A percentile compares a stretch with the other conserved stretches of the same genome.
Evolutionary conservation across 2,329 filamentous ascomycete genomes (phyloP).

Genomic region (Anthostomella pinea): DNA sequence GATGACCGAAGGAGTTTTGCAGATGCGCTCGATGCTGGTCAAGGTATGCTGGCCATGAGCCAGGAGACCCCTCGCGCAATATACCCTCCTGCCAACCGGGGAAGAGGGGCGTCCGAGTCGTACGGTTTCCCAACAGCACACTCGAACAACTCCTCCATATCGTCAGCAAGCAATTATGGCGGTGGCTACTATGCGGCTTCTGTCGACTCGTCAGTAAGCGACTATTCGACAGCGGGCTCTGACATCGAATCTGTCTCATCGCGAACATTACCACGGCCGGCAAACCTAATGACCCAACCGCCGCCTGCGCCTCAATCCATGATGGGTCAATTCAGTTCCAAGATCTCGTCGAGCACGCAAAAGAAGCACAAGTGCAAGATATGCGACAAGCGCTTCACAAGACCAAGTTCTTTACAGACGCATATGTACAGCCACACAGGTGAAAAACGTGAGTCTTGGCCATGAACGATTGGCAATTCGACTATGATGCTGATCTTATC

Average conservation of each 20-base stretch:
- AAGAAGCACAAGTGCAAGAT: slow-evolving; percentile 99
- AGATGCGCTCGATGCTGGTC: slow-evolving; percentile 87
- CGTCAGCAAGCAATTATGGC: slow-evolving; percentile 74
- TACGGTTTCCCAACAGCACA: slow-evolving; percentile 88
- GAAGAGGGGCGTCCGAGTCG: slow-evolving; percentile 74
- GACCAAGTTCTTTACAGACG: slow-evolving; percentile 90
- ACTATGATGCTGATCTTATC: slow-evolving; percentile 10
- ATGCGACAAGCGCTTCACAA: slow-evolving; percentile 95
- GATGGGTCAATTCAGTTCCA: slow-evolving; percentile 98
- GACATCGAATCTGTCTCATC: slow-evolving; percentile 80
- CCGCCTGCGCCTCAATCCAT: slow-evolving; percentile 90
- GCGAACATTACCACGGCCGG: slow-evolving; percentile 81
- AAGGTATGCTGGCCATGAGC: slow-evolving; percentile 93
- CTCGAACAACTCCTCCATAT: slow-evolving; percentile 87
- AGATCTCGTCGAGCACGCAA: slow-evolving; percentile 90
- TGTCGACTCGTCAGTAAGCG: slow-evolving; percentile 79
- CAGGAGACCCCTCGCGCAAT: slow-evolving; percentile 91
- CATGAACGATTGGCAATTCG: background rate
- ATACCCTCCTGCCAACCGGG: slow-evolving; percentile 65
- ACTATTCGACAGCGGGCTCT: slow-evolving; percentile 86
- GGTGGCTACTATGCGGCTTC: slow-evolving; percentile 82
- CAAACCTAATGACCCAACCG: slow-evolving; percentile 58
- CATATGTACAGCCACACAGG: slow-evolving; percentile 99
- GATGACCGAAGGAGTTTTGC: slow-evolving; percentile 70
- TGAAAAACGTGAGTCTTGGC: slow-evolving; percentile 79